A percentile compares a stretch with the other conserved stretches of the same genome.
Evolutionary conservation across 768 basidiomycete genomes (phyloP).

Genomic region (Glaciozyma martinii): DNA sequence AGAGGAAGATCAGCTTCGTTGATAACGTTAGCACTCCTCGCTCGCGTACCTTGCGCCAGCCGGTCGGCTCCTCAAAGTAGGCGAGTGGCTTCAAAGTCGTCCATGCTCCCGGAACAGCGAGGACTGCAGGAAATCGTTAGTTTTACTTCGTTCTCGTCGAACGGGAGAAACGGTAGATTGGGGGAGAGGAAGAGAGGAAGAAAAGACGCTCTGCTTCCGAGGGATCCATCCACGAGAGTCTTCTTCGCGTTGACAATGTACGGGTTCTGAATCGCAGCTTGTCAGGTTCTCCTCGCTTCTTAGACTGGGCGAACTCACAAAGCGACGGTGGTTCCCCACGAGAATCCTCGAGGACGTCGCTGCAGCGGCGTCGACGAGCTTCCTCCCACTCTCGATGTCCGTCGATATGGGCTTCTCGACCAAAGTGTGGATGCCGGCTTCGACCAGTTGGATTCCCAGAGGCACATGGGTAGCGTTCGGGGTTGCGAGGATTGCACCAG

Average conservation of each 20-base stretch:
- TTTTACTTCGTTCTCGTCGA: not conserved
- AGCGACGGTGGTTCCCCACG: conserved; percentile 33
- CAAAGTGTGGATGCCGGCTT: conserved; percentile 24
- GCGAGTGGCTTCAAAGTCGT: conserved; percentile 4
- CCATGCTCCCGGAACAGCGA: conserved; percentile 19
- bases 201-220: conserved; percentile 2
- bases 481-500: conserved; percentile 27
- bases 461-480: conserved; percentile 25
- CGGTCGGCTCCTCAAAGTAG: conserved; percentile 17
- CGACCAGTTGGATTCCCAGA: conserved; percentile 16
- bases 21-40: too few relatives aligned
- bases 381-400: conserved; percentile 3
- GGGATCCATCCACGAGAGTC: conserved; percentile 7
- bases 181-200: not conserved
- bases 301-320: conserved; percentile 3
- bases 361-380: conserved; percentile 15
- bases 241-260: conserved; percentile 9
- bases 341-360: conserved; percentile 5
- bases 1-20: too few relatives aligned
- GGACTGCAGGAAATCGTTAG: conserved; percentile 1
- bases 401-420: conserved; percentile 32
- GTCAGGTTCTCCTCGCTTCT: not conserved
- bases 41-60: not conserved
- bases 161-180: not conserved
- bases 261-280: conserved; percentile 8